phyloP scores from a whole-genome alignment of 306 rosid species.

The Sophora flavescens region DNA sequence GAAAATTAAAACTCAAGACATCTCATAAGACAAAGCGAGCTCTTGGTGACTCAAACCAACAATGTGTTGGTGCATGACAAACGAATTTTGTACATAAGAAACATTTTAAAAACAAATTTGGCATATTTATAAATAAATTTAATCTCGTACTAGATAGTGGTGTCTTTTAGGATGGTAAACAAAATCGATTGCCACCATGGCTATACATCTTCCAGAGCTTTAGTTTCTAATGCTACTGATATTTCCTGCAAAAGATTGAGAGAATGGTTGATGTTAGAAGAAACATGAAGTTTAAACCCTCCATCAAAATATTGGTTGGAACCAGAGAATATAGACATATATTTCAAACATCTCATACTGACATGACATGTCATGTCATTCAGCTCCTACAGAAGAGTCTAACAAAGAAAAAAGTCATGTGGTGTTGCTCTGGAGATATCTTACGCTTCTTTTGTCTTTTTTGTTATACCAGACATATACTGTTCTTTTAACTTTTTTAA shows the following conservation, averaged over 20 bases:
- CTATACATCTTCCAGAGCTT: conserved; percentile 49
- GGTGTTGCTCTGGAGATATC: no score
- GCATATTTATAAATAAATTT: conserved; percentile 33
- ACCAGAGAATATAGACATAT: background rate
- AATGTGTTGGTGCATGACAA: no score
- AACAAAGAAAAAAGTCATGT: no score
- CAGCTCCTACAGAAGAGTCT: no score
- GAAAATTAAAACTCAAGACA: no score
- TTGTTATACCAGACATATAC: no score
- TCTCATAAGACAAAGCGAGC: no score
- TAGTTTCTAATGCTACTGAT: conserved; percentile 64
- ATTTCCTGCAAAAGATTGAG: conserved; percentile 68
- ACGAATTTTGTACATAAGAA: background rate
- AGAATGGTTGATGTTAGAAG: conserved; percentile 8
- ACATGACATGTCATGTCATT: no score
- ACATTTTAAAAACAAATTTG: background rate
- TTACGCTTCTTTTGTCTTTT: no score
- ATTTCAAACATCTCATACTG: no score
- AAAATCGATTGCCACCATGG: conserved; percentile 31
- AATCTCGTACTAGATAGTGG: conserved; percentile 2
- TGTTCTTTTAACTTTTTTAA: no score
- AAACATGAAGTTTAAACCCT: conserved; percentile 2
- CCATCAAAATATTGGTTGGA: background rate
- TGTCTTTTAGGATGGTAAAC: conserved; percentile 8
- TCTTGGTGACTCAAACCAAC: no score